Conservation (phyloP, 257 asterid species). For the Solanum pinnatisectum region DNA sequence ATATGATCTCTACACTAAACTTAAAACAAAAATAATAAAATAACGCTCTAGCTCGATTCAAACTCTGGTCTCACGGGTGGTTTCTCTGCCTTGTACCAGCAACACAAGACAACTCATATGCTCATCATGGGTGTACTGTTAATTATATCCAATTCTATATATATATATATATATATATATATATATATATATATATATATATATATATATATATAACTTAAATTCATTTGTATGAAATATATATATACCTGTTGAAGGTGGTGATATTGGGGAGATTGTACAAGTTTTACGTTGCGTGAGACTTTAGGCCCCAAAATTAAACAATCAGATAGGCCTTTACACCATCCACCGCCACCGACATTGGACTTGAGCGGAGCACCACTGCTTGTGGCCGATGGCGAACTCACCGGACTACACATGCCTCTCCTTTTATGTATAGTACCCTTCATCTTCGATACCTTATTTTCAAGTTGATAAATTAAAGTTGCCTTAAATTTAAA, state of each 20-base stretch:
- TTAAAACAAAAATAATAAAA: too few species aligned
- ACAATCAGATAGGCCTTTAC: not conserved
- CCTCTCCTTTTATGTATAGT: not conserved
- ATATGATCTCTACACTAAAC: too few species aligned
- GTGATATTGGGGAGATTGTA: not conserved
- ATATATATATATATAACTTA: too few species aligned
- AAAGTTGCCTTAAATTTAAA: not conserved
- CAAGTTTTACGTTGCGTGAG: not conserved
- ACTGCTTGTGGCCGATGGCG: not conserved
- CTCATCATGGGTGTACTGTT: too few species aligned
- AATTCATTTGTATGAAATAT: too few species aligned
- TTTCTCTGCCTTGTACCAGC: too few species aligned
- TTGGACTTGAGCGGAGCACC: not conserved
- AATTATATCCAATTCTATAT: too few species aligned
- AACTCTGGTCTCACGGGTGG: too few species aligned
- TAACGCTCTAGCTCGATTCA: too few species aligned
- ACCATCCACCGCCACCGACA: not conserved
- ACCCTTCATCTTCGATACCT: not conserved
- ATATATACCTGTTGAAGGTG: not conserved
- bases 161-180: too few species aligned
- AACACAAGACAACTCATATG: too few species aligned
- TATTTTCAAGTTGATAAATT: not conserved
- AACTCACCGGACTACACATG: not conserved
- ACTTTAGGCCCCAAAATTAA: conserved; percentile 2
- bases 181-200: too few species aligned